Conservation (phyloP, 1,139 yeast genomes). For the Sporopachydermia cereana region DNA sequence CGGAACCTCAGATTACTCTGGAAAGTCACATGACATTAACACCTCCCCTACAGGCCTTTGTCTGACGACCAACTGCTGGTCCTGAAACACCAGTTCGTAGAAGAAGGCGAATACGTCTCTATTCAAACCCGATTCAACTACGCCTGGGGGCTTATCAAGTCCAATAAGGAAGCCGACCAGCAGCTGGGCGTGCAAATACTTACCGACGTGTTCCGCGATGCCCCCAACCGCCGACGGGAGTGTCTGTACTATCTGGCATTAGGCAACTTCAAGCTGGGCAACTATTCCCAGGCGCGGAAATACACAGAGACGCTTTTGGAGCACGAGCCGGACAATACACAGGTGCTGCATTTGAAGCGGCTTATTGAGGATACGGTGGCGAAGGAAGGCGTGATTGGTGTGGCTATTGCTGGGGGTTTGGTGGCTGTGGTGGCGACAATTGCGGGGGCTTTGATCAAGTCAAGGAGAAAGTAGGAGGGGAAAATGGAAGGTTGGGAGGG, state of each 20-base stretch:
- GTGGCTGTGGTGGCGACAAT: constrained; percentile 75
- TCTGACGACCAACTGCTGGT: constrained; percentile 65
- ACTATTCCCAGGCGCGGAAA: constrained; percentile 73
- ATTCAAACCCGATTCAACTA: constrained; percentile 84
- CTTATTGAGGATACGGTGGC: constrained; percentile 80
- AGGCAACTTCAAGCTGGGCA: constrained; percentile 84
- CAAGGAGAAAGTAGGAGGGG: constrained; percentile 14
- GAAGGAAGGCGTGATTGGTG: constrained; percentile 76
- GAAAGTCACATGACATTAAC: no score
- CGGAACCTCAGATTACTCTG: no score
- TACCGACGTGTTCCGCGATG: constrained; percentile 62
- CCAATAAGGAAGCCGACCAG: constrained; percentile 48
- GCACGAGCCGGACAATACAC: constrained; percentile 76
- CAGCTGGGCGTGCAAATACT: constrained; percentile 69
- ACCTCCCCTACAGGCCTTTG: constrained; percentile 44
- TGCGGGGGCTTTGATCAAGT: constrained; percentile 41
- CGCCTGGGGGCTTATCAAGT: constrained; percentile 91
- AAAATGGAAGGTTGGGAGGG: background rate
- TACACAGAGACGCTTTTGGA: constrained; percentile 68
- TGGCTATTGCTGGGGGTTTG: constrained; percentile 77
- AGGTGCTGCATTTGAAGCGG: constrained; percentile 58
- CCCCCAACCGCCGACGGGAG: constrained; percentile 79
- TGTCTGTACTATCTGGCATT: constrained; percentile 78
- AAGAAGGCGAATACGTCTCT: constrained; percentile 71
- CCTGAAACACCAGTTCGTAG: constrained; percentile 62